phyloP scores from a whole-genome alignment of 192 early-diverging fungal genomes.

The Umbelopsis vinacea region DNA sequence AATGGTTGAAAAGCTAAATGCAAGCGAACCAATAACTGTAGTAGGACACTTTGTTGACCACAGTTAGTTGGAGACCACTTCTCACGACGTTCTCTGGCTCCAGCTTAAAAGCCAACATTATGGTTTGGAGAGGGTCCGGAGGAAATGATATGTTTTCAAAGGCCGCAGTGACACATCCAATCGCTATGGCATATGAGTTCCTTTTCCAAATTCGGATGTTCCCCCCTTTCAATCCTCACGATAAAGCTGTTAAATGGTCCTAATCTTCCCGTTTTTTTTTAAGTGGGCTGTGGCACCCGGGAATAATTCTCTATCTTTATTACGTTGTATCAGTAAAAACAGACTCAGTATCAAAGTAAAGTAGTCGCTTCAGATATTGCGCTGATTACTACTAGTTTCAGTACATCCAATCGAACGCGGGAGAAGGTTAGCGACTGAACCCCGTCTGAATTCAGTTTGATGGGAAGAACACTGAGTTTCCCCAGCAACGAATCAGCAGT shows the following conservation, averaged over 20 bases:
- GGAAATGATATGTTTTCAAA: neutral
- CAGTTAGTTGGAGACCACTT: neutral
- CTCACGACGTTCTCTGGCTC: conserved; percentile 2
- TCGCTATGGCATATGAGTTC: neutral
- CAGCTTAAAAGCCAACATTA: conserved; percentile 15
- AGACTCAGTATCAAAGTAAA: neutral
- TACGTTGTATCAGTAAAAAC: neutral
- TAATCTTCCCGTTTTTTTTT: neutral
- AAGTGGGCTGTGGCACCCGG: neutral
- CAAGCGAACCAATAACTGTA: neutral
- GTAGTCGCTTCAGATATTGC: neutral
- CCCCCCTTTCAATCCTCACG: neutral
- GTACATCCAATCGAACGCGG: neutral
- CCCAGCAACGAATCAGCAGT: neutral
- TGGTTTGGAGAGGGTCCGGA: conserved; percentile 24
- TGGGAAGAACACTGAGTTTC: neutral
- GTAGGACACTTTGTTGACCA: neutral
- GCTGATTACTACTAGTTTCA: neutral
- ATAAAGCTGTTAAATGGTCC: neutral
- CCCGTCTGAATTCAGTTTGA: neutral
- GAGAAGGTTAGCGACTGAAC: neutral
- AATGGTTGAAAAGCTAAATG: neutral
- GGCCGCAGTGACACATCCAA: conserved; percentile 2
- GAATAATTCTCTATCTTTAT: neutral
- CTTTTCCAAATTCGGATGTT: neutral